Evolutionary conservation across 2,329 filamentous ascomycete genomes (phyloP), one percentile per base, ranked within the genome.

Genomic region (Stylonectria norvegica): DNA sequence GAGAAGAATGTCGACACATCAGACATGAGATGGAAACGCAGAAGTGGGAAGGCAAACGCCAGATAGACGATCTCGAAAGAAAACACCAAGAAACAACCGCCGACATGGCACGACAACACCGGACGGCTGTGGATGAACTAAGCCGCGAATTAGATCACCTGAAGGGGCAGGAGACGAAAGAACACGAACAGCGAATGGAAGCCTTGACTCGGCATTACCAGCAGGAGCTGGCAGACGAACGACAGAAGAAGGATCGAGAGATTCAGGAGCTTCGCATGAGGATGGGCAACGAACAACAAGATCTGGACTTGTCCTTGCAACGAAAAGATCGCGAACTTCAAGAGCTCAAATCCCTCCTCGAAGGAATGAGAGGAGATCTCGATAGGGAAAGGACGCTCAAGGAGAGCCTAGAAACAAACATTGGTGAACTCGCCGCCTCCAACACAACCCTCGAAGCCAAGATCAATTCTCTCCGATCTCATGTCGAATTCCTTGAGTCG

Each of bases 401-500:
- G 48, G 69, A 71, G 29, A 68, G 61, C 4, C 60, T 77, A 0
- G 70, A 74, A 47, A 69, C 64, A 20, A 77, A 68, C 25, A 64
- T 86, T 14, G 70, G 76, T 4, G 79, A 83, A 27, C 70, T 79
- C 6, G 75, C 79, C 4, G 72, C 73, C 7, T 78, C 80, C 28
- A 81, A 79, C 42, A 71, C 81, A 9, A 78, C 78, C 0, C 71
- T 95, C 9, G 88, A 95, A 52, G 83, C 81, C 23, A 81, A 85
- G 17, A 82, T 86, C 48, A 81, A 83, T 48, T 85, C 84, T 3
- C 76, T 95, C 49, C 80, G 83, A 52, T 86, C 87, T 2, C 86
- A 91, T 53, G 86, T 95, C 42, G 83, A 90, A 50, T 95, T 94
- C 59, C 78, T 96, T 14, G 89, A 96, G 61, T 93, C 88, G 0